These are phyloP conservation scores for Hanseniaspora jakobsenii DNA, from an alignment of 805 yeast genomes.

Conservation along the genomic window DNA sequence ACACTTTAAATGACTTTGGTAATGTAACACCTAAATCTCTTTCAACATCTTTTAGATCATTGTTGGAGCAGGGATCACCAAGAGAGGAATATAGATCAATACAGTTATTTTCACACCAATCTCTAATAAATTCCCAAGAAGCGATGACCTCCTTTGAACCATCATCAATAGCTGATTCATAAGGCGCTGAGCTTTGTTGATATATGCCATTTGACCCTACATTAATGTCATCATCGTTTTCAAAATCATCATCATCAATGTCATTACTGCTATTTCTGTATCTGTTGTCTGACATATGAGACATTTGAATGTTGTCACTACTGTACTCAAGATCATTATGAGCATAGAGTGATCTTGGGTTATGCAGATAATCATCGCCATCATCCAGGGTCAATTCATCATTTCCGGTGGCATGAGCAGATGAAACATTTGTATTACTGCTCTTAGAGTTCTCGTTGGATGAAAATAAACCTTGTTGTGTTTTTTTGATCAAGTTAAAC, in stretches of 20 bases:
- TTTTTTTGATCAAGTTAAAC: constrained; percentile 6
- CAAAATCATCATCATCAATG: constrained; percentile 9
- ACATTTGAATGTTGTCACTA: constrained; percentile 12
- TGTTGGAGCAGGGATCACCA: constrained; percentile 63
- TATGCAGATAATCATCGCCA: constrained; percentile 7
- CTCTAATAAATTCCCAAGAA: constrained; percentile 82
- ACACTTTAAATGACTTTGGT: constrained; percentile 74
- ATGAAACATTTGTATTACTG: neutral
- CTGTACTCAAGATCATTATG: constrained; percentile 14
- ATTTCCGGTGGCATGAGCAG: constrained; percentile 4
- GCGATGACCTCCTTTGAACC: constrained; percentile 65
- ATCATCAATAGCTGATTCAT: constrained; percentile 25
- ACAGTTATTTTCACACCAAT: constrained; percentile 66
- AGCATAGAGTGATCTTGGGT: constrained; percentile 6
- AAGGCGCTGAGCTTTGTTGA: constrained; percentile 16
- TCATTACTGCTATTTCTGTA: constrained; percentile 14
- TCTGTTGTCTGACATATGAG: constrained; percentile 4
- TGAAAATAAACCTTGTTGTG: neutral
- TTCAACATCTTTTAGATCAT: constrained; percentile 75
- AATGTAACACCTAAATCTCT: constrained; percentile 60
- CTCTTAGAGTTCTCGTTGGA: neutral
- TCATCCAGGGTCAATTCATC: constrained; percentile 7
- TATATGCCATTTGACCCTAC: constrained; percentile 5
- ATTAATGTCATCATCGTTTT: neutral
- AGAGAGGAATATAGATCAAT: constrained; percentile 74